Evolutionary conservation across 176 grass and related monocot genomes (phyloP), one percentile per base, ranked within the genome.

Genomic region (Calamus simplicifolius): DNA sequence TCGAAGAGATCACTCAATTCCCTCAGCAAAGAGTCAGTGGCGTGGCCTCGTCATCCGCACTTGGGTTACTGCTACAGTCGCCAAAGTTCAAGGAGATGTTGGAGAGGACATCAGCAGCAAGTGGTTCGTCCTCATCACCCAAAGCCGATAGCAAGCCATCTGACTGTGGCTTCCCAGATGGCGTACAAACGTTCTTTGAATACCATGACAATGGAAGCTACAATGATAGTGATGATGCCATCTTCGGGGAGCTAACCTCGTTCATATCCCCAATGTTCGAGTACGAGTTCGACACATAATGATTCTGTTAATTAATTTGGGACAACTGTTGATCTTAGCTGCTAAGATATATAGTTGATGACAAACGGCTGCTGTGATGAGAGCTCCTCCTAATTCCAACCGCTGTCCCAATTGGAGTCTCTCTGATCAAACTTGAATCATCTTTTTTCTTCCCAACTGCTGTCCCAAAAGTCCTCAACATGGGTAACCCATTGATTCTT

Each of bases 101-200:
- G 64, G 82, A 89, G 68, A 73, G 26, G 25, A 73, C 72, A n/a
- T 73, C 79, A 4, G 77, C 76, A 5, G 73, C 69, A 25, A 86
- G 51, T 49, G 67, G 21, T 63, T 69, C 57, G 4, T 78, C 73
- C 4, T 68, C 88, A 16, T 65, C 64, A 51, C 72, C 84, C 61
- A 70, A 66, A 21, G 66, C 25, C 49, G 69, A 52, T 16, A 57
- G 27, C 14, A 73, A 35, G 29, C 65, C 83, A 62, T 64, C 80
- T 2, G 55, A 64, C 30, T 90, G 90, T 61, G 74, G 83, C 69
- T 96, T 96, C 61, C 91, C 91, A 4, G 83, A 96, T 35, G 87
- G 87, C 70, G 82, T 90, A 51, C 91, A 96, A 62, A 96, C 91
- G 0, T 90, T 74, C 77, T 96, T 96, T 57, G 91, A 79, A 5